Evolutionary conservation across 495 filamentous ascomycete species (phyloP), one percentile per base, ranked within the genome.

Genomic region (Penicillium bialowiezense): DNA sequence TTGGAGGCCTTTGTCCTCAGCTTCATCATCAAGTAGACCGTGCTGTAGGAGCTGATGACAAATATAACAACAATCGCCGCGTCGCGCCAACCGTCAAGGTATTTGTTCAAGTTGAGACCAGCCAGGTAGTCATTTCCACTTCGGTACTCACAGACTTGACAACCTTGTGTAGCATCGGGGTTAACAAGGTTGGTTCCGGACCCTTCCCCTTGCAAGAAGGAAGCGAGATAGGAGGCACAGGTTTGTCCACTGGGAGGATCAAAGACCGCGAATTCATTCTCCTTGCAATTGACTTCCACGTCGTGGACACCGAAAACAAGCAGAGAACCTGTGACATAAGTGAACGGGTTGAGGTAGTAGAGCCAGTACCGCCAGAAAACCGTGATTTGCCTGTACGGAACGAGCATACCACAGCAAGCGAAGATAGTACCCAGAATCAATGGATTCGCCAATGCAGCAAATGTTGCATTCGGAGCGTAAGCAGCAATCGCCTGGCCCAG

Each of bases 331-430:
- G 88, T 79, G 7, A 87, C 64, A 51, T 90, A 89, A 14, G 82
- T 86, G 58, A 89, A 81, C 6, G 87, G 86, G 26, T 83, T 85
- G 52, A 88, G 65, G 45, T 76, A 83, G 67, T 89, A 89, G 52
- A 87, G 85, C 87, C 86, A 89, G 77, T 89, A 90, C 14, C 78
- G 69, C 50, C 85, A 86, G 48, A 88, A 75, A 3, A 64, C 77
- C 21, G 74, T 68, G 20, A 87, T 84, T 41, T 73, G 64, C 1
- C 41, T 41, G 38, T 72, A 69, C 2, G 69, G 69, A 5, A 72
- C 68, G 35, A 71, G 52, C 7, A 73, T 69, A 55, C 72, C 69
- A 50, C 83, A 84, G 60, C 82, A 75, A 46, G 76, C 74, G 39
- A 71, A 73, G 51, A 87, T 71, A 21, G 75, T 75, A 54, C 76